Conservation (phyloP, 2,329 filamentous ascomycete genomes). For the Alternaria sp. region DNA sequence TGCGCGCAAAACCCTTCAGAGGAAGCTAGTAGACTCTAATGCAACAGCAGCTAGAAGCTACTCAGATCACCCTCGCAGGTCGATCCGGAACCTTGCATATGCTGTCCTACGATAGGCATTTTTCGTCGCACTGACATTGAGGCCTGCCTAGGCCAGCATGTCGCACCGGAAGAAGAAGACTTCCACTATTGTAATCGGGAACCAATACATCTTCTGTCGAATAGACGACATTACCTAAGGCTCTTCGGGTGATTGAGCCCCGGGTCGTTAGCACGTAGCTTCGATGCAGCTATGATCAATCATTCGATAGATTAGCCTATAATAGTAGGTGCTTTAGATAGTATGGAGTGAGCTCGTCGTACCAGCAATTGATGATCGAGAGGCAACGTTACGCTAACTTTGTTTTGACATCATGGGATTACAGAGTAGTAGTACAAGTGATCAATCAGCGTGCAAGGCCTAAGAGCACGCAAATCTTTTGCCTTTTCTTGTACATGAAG, state of each 20-base stretch:
- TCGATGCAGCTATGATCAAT: neutral
- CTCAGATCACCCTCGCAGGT: neutral
- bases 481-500: neutral
- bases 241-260: neutral
- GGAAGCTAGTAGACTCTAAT: neutral
- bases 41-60: neutral
- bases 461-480: neutral
- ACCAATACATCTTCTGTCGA: neutral
- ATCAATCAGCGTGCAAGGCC: neutral
- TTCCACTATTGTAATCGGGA: neutral
- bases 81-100: neutral
- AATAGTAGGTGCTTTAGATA: neutral
- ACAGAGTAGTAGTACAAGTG: neutral
- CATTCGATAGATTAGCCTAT: neutral
- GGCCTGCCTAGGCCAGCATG: neutral
- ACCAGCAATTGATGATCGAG: neutral
- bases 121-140: neutral
- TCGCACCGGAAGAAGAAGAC: neutral
- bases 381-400: constrained; percentile 13
- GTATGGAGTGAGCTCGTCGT: neutral
- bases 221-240: too few species aligned
- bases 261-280: neutral
- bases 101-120: neutral
- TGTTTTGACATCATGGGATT: constrained; percentile 3
- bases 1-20: neutral